Percentiles rank a stretch among this genome's conserved stretches.
Evolutionary conservation across 257 asterid genomes (phyloP).

Genomic region (Verbascum thapsus): DNA sequence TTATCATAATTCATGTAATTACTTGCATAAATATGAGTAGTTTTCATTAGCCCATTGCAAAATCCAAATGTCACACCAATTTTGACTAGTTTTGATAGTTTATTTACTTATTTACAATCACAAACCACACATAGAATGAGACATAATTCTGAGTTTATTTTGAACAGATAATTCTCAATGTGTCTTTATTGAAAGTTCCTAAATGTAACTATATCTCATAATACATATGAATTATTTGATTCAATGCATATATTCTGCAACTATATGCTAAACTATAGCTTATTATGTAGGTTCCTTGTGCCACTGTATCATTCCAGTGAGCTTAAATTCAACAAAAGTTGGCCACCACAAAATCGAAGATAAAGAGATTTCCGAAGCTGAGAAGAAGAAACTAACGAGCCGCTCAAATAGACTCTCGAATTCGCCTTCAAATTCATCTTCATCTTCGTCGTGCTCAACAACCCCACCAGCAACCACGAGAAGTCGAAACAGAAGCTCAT

Average conservation of each 20-base stretch:
- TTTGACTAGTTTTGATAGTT: no score
- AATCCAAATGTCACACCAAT: no score
- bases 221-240: no score
- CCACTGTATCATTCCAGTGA: slow-evolving; percentile 72
- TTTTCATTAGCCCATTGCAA: no score
- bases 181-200: no score
- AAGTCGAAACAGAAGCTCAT: slow-evolving; percentile 32
- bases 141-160: no score
- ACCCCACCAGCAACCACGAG: slow-evolving; percentile 32
- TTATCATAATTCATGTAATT: no score
- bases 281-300: slow-evolving; percentile 54
- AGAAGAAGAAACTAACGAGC: slow-evolving; percentile 55
- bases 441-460: slow-evolving; percentile 46
- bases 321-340: slow-evolving; percentile 57
- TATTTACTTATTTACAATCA: no score
- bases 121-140: no score
- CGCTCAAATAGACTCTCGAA: slow-evolving; percentile 39
- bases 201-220: no score
- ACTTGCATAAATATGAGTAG: no score
- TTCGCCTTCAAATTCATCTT: slow-evolving; percentile 44
- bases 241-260: background rate
- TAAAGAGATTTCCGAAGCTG: slow-evolving; percentile 53
- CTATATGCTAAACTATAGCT: background rate
- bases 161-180: no score
- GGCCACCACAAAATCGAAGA: slow-evolving; percentile 59